Percentiles rank a stretch among this genome's conserved stretches.
phyloP scores from a whole-genome alignment of 306 rosid species.

The Vigna radiata region DNA sequence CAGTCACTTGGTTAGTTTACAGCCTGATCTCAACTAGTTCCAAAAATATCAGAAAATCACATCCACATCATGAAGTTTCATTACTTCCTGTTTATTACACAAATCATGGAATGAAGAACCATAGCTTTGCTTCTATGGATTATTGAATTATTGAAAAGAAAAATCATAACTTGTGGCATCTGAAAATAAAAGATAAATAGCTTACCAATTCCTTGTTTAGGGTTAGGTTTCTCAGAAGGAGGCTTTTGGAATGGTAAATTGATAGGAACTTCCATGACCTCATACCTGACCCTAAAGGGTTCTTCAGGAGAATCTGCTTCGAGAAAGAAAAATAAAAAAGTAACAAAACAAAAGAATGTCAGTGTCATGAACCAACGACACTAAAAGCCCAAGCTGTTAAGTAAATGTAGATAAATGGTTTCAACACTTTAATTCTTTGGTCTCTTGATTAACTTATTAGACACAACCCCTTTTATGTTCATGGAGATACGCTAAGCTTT shows the following conservation, averaged over 20 bases:
- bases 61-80: conserved; percentile 13
- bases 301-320: conserved; percentile 73
- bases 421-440: not conserved
- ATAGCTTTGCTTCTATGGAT: conserved; percentile 3
- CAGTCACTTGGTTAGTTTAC: conserved; percentile 1
- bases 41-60: conserved; percentile 38
- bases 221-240: conserved; percentile 92
- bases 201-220: conserved; percentile 98
- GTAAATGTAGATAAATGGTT: conserved; percentile 2
- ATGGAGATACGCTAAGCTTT: not conserved
- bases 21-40: conserved; percentile 27
- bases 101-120: conserved; percentile 24
- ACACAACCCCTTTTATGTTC: conserved; percentile 14
- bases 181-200: conserved; percentile 33
- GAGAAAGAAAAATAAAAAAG: conserved; percentile 22
- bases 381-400: not conserved
- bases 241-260: conserved; percentile 93
- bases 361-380: conserved; percentile 4
- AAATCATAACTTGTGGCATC: conserved; percentile 9
- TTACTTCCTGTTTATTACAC: conserved; percentile 18
- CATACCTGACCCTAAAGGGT: conserved; percentile 89
- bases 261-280: conserved; percentile 78
- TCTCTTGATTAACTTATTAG: conserved; percentile 10
- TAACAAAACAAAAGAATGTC: not conserved
- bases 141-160: conserved; percentile 29